A percentile compares a stretch with the other conserved stretches of the same genome.
phyloP scores from a whole-genome alignment of 805 yeast genomes.

The Kluyveromyces siamensis region DNA sequence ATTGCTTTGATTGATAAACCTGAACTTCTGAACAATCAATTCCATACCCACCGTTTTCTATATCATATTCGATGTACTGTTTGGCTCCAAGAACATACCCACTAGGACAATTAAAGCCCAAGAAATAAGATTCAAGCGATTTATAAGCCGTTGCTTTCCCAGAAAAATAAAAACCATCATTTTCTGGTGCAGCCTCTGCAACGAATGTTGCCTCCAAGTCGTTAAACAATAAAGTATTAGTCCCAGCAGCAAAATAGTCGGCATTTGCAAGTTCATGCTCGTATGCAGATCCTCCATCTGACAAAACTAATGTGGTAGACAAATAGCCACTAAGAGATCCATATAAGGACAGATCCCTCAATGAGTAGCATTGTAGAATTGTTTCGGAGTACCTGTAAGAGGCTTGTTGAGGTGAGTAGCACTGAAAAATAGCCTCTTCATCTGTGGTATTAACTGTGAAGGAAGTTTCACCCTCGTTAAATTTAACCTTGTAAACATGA shows the following conservation, averaged over 20 bases:
- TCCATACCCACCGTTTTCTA: constrained; percentile 11
- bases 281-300: constrained; percentile 28
- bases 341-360: constrained; percentile 11
- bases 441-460: constrained; percentile 15
- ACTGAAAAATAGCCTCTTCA: constrained; percentile 22
- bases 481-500: constrained; percentile 29
- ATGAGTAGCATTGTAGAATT: constrained; percentile 23
- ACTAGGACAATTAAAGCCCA: constrained; percentile 27
- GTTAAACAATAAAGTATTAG: constrained; percentile 20
- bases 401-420: constrained; percentile 30
- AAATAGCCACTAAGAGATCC: constrained; percentile 22
- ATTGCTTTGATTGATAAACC: constrained; percentile 17
- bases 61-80: constrained; percentile 14
- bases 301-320: constrained; percentile 24
- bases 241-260: constrained; percentile 21
- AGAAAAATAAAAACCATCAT: constrained; percentile 14
- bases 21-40: constrained; percentile 15
- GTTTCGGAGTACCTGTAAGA: constrained; percentile 25
- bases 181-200: constrained; percentile 8
- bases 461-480: constrained; percentile 15
- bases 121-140: constrained; percentile 25
- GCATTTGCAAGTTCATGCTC: constrained; percentile 28
- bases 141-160: constrained; percentile 28
- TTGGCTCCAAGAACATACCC: constrained; percentile 24
- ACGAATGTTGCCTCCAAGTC: constrained; percentile 19